Percentiles rank a stretch among this genome's conserved stretches.
Evolutionary conservation across 495 filamentous ascomycete species (phyloP).

Genomic region (Podospora appendiculata): DNA sequence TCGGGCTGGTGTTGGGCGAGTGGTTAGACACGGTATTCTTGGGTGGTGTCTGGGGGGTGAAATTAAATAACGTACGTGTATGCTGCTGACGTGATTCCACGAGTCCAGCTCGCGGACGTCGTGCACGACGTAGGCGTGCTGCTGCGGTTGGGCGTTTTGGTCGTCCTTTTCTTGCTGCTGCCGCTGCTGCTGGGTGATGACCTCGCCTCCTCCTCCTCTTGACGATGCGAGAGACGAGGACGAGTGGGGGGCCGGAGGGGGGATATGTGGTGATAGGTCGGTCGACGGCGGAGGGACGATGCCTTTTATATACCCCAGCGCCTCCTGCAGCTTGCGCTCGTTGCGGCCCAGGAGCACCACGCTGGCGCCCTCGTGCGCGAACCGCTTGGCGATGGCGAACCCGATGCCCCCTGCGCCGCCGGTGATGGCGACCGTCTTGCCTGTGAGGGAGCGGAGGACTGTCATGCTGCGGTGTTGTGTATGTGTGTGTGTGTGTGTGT

Average conservation of each 20-base stretch:
- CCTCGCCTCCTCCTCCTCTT: background rate
- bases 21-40: background rate
- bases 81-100: background rate
- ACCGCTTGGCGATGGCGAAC: conserved; percentile 52
- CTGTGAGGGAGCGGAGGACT: conserved; percentile 13
- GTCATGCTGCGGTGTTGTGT: background rate
- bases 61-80: background rate
- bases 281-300: background rate
- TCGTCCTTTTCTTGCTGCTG: too few species aligned
- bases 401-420: conserved; percentile 37
- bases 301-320: conserved; percentile 1
- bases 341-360: conserved; percentile 50
- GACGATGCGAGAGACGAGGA: too few species aligned
- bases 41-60: background rate
- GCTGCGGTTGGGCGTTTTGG: background rate
- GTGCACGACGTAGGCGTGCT: background rate
- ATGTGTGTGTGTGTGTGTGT: too few species aligned
- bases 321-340: conserved; percentile 27
- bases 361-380: conserved; percentile 54
- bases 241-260: background rate
- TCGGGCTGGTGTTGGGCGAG: background rate
- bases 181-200: background rate
- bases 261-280: background rate
- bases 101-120: background rate
- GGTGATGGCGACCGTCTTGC: conserved; percentile 30